phyloP scores from a whole-genome alignment of 1,139 yeast species.

The Suhomyces bokatorum region DNA sequence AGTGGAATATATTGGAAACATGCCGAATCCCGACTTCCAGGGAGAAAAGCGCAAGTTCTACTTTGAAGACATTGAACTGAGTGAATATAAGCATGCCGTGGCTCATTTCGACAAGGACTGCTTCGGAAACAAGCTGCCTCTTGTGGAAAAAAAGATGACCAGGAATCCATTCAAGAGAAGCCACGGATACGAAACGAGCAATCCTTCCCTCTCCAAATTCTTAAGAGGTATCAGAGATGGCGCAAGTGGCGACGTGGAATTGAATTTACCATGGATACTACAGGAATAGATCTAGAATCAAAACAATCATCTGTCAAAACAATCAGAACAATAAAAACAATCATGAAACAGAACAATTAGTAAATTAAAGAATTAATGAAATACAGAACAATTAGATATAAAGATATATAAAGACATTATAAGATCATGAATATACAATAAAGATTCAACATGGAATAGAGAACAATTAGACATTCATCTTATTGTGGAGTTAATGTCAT shows the following conservation, averaged over 20 bases:
- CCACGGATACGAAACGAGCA: constrained; percentile 42
- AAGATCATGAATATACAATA: too few relatives aligned
- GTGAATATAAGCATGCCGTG: constrained; percentile 59
- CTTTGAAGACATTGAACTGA: constrained; percentile 41
- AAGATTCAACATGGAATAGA: too few relatives aligned
- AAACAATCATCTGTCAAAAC: too few relatives aligned
- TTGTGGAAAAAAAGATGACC: constrained; percentile 41
- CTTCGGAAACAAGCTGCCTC: constrained; percentile 53
- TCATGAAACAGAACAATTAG: too few relatives aligned
- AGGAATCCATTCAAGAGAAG: constrained; percentile 63
- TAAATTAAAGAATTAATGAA: too few relatives aligned
- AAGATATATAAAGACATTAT: too few relatives aligned
- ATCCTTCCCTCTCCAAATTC: constrained; percentile 26
- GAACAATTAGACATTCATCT: too few relatives aligned
- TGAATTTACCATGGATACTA: neutral
- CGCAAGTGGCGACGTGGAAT: neutral
- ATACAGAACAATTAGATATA: too few relatives aligned
- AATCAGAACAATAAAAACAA: too few relatives aligned
- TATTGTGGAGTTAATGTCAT: too few relatives aligned
- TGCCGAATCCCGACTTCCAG: constrained; percentile 51
- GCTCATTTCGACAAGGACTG: constrained; percentile 58
- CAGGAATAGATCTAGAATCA: too few relatives aligned
- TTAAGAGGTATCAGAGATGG: constrained; percentile 18
- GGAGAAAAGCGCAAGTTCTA: constrained; percentile 28
- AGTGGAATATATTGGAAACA: constrained; percentile 57